Evolutionary conservation across 139 green algal genomes (phyloP).

Genomic region (Chlamydomonas incerta): DNA sequence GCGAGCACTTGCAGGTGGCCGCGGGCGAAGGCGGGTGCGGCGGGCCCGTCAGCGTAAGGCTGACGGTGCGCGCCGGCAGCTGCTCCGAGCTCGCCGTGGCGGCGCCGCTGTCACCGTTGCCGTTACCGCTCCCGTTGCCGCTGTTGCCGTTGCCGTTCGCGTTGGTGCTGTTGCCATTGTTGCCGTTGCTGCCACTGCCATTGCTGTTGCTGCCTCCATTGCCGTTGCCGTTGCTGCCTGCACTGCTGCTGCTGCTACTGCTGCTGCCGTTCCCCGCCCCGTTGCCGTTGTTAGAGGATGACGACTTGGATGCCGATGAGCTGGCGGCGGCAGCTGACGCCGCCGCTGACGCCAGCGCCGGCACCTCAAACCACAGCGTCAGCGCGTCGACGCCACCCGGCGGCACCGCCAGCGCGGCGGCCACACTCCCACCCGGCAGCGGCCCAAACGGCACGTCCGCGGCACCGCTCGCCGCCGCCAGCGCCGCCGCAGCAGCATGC

Average conservation of each 20-base stretch:
- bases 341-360: neutral
- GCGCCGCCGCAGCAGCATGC: neutral
- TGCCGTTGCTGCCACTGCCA: too few species aligned
- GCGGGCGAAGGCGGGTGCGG: neutral
- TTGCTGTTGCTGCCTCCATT: neutral
- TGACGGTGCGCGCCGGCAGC: neutral
- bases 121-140: neutral
- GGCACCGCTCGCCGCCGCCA: neutral
- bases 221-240: neutral
- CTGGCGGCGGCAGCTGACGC: neutral
- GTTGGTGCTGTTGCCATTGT: neutral
- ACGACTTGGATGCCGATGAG: too few species aligned
- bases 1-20: neutral
- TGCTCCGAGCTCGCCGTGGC: neutral
- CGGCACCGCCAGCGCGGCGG: neutral
- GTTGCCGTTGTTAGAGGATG: too few species aligned
- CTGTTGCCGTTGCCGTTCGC: neutral
- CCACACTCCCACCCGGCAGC: neutral
- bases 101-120: neutral
- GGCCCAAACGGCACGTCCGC: neutral
- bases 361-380: constrained; percentile 3
- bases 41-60: neutral
- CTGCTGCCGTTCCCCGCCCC: too few species aligned
- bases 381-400: neutral
- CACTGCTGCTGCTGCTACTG: too few species aligned